These are phyloP conservation scores for Citrullus mucosospermus DNA, from an alignment of 306 rosid species.

Conservation along the genomic window DNA sequence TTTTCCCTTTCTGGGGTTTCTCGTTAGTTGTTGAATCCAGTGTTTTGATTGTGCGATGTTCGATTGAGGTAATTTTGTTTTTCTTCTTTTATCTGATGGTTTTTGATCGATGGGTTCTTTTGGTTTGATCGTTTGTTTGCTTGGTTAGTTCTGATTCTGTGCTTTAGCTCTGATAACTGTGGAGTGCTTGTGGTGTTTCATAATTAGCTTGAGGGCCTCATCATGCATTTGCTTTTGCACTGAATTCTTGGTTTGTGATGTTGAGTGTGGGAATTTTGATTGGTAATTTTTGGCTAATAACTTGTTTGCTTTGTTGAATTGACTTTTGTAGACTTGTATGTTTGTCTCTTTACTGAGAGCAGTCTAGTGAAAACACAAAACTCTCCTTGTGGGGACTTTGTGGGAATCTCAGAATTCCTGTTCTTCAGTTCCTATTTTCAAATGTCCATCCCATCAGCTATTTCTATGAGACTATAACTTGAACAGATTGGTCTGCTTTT, in stretches of 20 bases:
- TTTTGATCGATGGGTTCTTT: background rate
- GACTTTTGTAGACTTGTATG: background rate
- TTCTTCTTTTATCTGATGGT: background rate
- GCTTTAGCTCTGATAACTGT: background rate
- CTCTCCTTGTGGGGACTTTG: background rate
- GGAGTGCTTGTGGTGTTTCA: background rate
- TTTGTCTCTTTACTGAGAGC: background rate
- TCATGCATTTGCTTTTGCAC: slow-evolving; percentile 7
- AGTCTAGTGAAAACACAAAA: background rate
- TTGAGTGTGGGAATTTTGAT: background rate
- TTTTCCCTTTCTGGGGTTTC: background rate
- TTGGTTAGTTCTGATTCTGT: background rate
- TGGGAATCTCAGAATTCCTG: background rate
- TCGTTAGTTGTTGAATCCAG: background rate
- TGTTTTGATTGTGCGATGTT: slow-evolving; percentile 34
- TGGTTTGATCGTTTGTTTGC: background rate
- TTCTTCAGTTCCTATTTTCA: background rate
- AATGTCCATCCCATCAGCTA: background rate
- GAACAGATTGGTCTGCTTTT: background rate
- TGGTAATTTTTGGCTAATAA: background rate
- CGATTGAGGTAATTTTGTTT: slow-evolving; percentile 50
- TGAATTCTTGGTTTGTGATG: background rate
- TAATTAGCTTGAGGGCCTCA: background rate
- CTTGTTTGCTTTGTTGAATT: background rate
- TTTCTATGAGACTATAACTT: background rate